Evolutionary conservation across 768 basidiomycete genomes (phyloP).

Genomic region (Lactifluus pinguis): DNA sequence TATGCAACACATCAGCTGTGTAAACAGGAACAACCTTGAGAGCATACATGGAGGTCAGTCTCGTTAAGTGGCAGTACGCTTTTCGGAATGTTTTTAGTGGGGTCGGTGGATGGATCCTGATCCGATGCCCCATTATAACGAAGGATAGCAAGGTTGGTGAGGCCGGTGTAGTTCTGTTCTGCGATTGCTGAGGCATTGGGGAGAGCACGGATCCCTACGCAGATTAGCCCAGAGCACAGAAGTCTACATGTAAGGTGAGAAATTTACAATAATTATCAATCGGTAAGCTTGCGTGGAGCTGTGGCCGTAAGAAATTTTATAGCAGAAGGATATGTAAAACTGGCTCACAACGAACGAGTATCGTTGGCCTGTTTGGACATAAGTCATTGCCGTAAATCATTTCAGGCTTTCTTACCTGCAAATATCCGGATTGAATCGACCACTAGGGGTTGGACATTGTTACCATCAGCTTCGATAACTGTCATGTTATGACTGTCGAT

Average conservation of each 20-base stretch:
- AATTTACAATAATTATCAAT: not conserved
- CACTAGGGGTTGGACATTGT: not conserved
- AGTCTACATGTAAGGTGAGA: not conserved
- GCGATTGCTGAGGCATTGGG: too few relatives aligned
- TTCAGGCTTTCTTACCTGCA: not conserved
- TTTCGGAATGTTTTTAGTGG: too few relatives aligned
- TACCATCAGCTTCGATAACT: slow-evolving; percentile 20
- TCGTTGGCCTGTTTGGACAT: slow-evolving; percentile 7
- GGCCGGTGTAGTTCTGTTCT: not conserved
- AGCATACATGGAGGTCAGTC: slow-evolving; percentile 8
- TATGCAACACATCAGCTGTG: not conserved
- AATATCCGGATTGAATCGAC: slow-evolving; percentile 14
- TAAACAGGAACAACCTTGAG: not conserved
- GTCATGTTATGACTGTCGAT: slow-evolving; percentile 15
- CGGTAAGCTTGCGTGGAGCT: slow-evolving; percentile 7
- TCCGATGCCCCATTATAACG: slow-evolving; percentile 5
- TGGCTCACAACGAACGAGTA: slow-evolving; percentile 10
- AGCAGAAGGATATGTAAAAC: not conserved
- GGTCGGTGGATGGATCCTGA: not conserved
- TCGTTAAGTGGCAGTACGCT: not conserved
- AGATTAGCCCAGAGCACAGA: not conserved
- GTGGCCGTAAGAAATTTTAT: not conserved
- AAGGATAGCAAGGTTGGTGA: slow-evolving; percentile 17
- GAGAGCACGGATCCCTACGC: slow-evolving; percentile 9
- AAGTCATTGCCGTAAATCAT: not conserved